These are phyloP conservation scores for Phellinidium pouzarii DNA, from an alignment of 1,284 basidiomycete species.

Conservation along the genomic window DNA sequence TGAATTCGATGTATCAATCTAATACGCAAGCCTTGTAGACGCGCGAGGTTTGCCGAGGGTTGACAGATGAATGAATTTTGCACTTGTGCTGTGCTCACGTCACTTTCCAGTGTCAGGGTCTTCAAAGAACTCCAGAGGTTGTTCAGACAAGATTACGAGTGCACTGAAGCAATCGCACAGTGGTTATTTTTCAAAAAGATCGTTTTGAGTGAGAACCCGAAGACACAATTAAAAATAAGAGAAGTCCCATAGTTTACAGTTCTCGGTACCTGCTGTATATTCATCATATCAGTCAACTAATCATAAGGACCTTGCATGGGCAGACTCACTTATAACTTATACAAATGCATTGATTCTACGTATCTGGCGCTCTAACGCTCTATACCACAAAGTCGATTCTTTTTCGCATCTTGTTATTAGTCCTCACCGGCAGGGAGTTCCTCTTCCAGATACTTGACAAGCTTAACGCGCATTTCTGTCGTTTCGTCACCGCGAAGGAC, in stretches of 20 bases:
- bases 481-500: conserved; percentile 87
- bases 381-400: background rate
- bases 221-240: too few relatives aligned
- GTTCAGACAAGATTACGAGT: too few relatives aligned
- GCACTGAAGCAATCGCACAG: too few relatives aligned
- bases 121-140: too few relatives aligned
- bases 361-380: background rate
- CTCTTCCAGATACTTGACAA: conserved; percentile 92
- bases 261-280: background rate
- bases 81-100: too few relatives aligned
- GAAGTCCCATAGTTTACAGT: background rate
- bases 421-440: conserved; percentile 82
- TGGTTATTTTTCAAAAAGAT: too few relatives aligned
- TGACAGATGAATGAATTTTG: too few relatives aligned
- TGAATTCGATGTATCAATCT: too few relatives aligned
- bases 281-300: background rate
- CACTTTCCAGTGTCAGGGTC: too few relatives aligned
- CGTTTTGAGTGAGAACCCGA: too few relatives aligned
- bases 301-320: background rate
- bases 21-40: too few relatives aligned
- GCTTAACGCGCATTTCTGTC: conserved; percentile 88
- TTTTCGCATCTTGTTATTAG: conserved; percentile 29
- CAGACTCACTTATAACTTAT: background rate
- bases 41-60: too few relatives aligned
- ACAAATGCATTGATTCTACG: background rate